Percentiles rank a stretch among this genome's conserved stretches.
These are phyloP conservation scores for Microbotryum lychnidis-dioicae DNA, from an alignment of 1,284 basidiomycete genomes.

Conservation along the genomic window DNA sequence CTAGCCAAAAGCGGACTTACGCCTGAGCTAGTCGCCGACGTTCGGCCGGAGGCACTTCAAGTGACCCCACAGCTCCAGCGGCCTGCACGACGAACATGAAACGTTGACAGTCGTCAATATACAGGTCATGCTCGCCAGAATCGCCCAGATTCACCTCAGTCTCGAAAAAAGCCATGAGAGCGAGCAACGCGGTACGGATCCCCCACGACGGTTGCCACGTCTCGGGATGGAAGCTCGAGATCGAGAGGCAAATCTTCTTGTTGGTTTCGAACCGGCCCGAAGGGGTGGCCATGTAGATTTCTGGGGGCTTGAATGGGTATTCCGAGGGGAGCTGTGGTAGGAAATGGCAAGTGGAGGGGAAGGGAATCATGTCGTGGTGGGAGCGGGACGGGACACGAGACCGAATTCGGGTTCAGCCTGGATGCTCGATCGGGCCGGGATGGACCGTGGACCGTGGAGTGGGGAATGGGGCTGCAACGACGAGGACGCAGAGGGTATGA, in stretches of 20 bases:
- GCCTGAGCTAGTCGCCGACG: conserved; percentile 67
- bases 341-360: too few relatives aligned
- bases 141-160: conserved; percentile 18
- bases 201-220: conserved; percentile 43
- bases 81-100: conserved; percentile 45
- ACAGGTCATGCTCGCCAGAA: background rate
- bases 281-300: conserved; percentile 40
- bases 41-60: conserved; percentile 70
- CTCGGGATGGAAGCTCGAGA: conserved; percentile 40
- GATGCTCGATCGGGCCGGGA: conserved; percentile 27
- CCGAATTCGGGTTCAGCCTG: background rate
- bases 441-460: conserved; percentile 23
- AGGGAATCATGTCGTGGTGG: background rate
- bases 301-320: conserved; percentile 42
- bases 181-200: conserved; percentile 40
- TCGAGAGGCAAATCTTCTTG: conserved; percentile 34
- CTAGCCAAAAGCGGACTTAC: conserved; percentile 43
- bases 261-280: conserved; percentile 41
- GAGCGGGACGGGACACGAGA: background rate
- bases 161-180: conserved; percentile 38
- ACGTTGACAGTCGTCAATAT: background rate
- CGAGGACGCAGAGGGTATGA: conserved; percentile 31
- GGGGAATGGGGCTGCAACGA: conserved; percentile 21
- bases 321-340: conserved; percentile 37
- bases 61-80: conserved; percentile 78